Conservation (phyloP, 345 rosid species). For the Gynandropsis gynandra region DNA sequence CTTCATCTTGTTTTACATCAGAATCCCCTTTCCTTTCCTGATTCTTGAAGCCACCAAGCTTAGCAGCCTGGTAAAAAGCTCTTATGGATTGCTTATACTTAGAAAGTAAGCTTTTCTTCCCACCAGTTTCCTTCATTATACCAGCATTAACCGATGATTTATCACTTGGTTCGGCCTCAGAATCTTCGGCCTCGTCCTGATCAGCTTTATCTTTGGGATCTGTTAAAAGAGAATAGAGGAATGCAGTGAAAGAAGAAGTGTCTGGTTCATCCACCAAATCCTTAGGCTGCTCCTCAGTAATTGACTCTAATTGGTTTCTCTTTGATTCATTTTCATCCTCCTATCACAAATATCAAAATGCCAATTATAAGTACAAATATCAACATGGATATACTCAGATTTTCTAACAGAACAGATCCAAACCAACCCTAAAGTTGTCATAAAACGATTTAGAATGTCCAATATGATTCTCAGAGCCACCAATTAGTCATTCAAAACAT, state of each 20-base stretch:
- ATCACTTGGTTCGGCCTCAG: conserved; percentile 35
- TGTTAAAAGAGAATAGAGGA: conserved; percentile 72
- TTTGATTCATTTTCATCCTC: conserved; percentile 42
- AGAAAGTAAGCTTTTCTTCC: conserved; percentile 59
- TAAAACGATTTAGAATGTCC: neutral
- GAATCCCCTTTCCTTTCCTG: conserved; percentile 44
- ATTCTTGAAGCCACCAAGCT: conserved; percentile 36
- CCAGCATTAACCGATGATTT: conserved; percentile 28
- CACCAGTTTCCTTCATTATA: conserved; percentile 44
- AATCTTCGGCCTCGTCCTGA: conserved; percentile 31
- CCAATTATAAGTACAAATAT: neutral
- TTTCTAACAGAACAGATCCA: neutral
- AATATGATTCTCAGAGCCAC: neutral
- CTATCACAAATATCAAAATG: conserved; percentile 26
- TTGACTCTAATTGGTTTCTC: conserved; percentile 41
- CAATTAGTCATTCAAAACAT: too few species aligned
- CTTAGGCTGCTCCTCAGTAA: conserved; percentile 37
- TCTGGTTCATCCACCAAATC: conserved; percentile 65
- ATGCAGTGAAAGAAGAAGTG: conserved; percentile 90
- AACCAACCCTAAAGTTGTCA: neutral
- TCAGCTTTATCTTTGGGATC: conserved; percentile 23
- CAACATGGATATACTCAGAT: neutral
- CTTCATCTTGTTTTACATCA: conserved; percentile 33
- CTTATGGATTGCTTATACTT: conserved; percentile 66
- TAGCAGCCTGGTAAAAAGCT: conserved; percentile 49